These are phyloP conservation scores for Platismatia glauca DNA, from an alignment of 495 filamentous ascomycete species.

Conservation along the genomic window DNA sequence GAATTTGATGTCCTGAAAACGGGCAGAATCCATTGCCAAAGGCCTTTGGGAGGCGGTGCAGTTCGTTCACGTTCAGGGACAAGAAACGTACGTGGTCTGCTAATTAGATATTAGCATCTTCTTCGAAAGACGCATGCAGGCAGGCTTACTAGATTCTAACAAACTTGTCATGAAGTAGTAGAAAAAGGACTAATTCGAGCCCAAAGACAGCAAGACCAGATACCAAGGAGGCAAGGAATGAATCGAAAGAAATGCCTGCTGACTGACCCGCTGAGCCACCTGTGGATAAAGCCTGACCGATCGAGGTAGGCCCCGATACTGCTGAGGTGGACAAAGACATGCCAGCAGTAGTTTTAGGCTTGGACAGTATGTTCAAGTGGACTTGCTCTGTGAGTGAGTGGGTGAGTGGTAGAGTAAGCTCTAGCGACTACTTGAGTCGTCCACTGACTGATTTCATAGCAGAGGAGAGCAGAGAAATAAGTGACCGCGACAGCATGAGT, in stretches of 20 bases:
- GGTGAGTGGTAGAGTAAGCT: neutral
- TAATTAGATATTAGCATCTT: slow-evolving; percentile 30
- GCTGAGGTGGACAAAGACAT: slow-evolving; percentile 13
- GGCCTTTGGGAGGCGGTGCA: slow-evolving; percentile 56
- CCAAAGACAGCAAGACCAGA: slow-evolving; percentile 67
- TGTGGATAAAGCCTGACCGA: slow-evolving; percentile 36
- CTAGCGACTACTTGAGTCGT: slow-evolving; percentile 1
- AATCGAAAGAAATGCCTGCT: slow-evolving; percentile 34
- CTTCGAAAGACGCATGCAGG: neutral
- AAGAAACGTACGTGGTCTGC: slow-evolving; percentile 81
- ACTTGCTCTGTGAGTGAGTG: neutral
- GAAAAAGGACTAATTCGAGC: slow-evolving; percentile 65
- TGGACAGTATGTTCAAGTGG: neutral
- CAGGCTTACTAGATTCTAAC: slow-evolving; percentile 73
- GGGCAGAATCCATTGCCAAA: slow-evolving; percentile 58
- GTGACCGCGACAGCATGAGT: neutral
- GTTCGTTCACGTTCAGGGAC: slow-evolving; percentile 83
- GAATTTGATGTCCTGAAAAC: slow-evolving; percentile 70
- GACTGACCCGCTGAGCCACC: slow-evolving; percentile 29
- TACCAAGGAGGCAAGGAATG: slow-evolving; percentile 69
- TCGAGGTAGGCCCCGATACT: slow-evolving; percentile 28
- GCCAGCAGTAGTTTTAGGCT: neutral
- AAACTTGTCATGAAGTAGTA: slow-evolving; percentile 68
- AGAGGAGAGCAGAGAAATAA: neutral
- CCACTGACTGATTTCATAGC: neutral